A percentile compares a stretch with the other conserved stretches of the same genome.
These are phyloP conservation scores for Sordariomycetes sp. DNA, from an alignment of 2,329 filamentous ascomycete genomes.

Conservation along the genomic window DNA sequence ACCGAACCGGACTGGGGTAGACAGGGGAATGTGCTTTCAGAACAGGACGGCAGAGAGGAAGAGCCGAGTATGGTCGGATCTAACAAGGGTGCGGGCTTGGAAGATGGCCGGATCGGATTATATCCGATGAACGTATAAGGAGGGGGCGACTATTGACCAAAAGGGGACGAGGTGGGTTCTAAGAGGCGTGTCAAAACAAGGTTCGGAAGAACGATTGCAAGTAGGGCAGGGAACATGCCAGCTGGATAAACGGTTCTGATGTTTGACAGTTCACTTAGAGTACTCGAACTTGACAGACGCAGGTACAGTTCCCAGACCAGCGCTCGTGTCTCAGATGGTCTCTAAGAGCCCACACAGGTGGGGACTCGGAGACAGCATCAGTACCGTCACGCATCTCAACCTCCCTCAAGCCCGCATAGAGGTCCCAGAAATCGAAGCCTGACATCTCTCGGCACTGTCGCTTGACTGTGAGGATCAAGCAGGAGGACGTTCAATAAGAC, in stretches of 20 bases:
- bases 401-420: too few species aligned
- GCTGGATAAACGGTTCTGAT: neutral
- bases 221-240: neutral
- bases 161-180: neutral
- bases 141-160: neutral
- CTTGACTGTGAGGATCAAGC: neutral
- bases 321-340: neutral
- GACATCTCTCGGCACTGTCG: neutral
- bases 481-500: neutral
- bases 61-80: neutral
- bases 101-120: slow-evolving; percentile 4
- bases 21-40: neutral
- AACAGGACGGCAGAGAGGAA: neutral
- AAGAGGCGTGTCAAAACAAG: neutral
- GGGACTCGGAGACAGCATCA: neutral
- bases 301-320: neutral
- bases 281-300: neutral
- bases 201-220: neutral
- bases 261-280: too few species aligned
- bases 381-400: neutral
- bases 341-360: neutral
- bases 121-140: slow-evolving; percentile 2
- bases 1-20: neutral
- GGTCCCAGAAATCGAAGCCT: neutral
- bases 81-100: neutral